Conservation (phyloP, 352 stramenopile species). For the Phytophthora colocasiae region DNA sequence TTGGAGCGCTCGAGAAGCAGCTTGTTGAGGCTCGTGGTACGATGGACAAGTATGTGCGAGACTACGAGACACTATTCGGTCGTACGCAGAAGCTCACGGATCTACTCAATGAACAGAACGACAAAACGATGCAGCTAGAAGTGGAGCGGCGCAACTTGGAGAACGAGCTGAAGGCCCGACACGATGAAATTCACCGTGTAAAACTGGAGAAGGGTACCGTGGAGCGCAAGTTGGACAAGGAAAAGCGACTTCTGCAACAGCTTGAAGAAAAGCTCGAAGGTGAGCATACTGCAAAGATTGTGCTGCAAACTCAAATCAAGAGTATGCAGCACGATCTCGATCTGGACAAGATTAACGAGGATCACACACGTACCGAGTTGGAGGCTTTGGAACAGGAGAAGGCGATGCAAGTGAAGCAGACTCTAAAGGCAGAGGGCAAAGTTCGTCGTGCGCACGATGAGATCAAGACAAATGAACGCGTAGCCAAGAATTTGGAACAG, state of each 20-base stretch:
- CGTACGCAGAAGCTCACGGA: conserved; percentile 94
- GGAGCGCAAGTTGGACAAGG: conserved; percentile 91
- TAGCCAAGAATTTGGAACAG: conserved; percentile 88
- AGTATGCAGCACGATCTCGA: conserved; percentile 85
- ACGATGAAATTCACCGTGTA: conserved; percentile 87
- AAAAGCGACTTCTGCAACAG: conserved; percentile 87
- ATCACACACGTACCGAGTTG: conserved; percentile 77
- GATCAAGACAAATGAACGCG: conserved; percentile 93
- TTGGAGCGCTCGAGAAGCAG: conserved; percentile 89
- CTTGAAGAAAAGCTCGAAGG: conserved; percentile 93
- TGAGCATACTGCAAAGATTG: conserved; percentile 86
- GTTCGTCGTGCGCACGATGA: conserved; percentile 90
- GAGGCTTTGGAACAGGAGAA: conserved; percentile 91
- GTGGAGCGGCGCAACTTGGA: conserved; percentile 82
- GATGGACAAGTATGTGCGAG: conserved; percentile 95
- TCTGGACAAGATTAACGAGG: conserved; percentile 80
- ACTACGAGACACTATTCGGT: conserved; percentile 93
- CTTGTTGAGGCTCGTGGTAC: conserved; percentile 70
- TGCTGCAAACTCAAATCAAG: conserved; percentile 86
- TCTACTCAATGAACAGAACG: conserved; percentile 92
- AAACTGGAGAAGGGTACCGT: conserved; percentile 91
- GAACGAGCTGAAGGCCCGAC: conserved; percentile 85
- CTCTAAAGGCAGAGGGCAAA: conserved; percentile 85
- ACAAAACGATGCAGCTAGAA: conserved; percentile 87
- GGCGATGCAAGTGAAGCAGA: conserved; percentile 83